Conservation (phyloP, 345 rosid species). For the Euclidium syriacum region DNA sequence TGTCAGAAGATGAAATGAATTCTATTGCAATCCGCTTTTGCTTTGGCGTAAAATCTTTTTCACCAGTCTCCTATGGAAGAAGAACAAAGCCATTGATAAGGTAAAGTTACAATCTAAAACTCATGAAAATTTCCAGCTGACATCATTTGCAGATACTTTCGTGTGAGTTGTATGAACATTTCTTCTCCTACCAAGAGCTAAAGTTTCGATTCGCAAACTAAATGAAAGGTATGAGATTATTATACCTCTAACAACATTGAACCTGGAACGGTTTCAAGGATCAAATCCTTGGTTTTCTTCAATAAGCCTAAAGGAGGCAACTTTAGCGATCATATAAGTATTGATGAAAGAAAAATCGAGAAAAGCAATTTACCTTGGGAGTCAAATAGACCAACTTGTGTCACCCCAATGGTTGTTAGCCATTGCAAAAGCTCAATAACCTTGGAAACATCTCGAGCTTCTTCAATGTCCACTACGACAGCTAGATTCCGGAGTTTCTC, state of each 20-base stretch:
- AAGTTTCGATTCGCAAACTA: background rate
- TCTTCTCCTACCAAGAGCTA: background rate
- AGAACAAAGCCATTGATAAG: background rate
- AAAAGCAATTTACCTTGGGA: constrained; percentile 46
- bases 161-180: background rate
- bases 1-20: constrained; percentile 65
- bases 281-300: constrained; percentile 66
- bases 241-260: constrained; percentile 33
- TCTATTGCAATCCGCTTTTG: constrained; percentile 45
- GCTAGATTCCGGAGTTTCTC: constrained; percentile 61
- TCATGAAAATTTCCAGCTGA: background rate
- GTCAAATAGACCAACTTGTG: constrained; percentile 71
- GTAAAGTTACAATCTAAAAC: background rate
- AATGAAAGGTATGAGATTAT: background rate
- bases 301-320: constrained; percentile 50
- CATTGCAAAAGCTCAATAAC: constrained; percentile 62
- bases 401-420: constrained; percentile 58
- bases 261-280: constrained; percentile 45
- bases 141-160: background rate
- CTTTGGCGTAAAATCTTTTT: constrained; percentile 25
- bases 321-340: background rate
- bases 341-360: background rate
- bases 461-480: constrained; percentile 60
- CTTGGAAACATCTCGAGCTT: constrained; percentile 25
- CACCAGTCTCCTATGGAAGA: constrained; percentile 43